Conservation (phyloP, 2,329 filamentous ascomycete genomes). For the Ascochyta koolunga region DNA sequence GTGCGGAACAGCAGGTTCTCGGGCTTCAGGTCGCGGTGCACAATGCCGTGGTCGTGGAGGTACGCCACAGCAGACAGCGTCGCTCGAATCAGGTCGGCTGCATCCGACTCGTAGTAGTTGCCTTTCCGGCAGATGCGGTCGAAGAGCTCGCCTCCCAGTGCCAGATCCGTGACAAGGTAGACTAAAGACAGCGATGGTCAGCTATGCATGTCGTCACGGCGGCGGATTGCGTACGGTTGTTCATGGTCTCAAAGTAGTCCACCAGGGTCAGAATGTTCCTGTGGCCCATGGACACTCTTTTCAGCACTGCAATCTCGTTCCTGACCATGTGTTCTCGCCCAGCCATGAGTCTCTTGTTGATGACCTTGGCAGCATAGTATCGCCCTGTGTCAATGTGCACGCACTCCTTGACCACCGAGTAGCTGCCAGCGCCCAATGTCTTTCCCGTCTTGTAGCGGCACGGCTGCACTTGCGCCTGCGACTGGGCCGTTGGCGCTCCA, state of each 20-base stretch:
- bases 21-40: constrained; percentile 96
- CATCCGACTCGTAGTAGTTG: constrained; percentile 97
- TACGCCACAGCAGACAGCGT: constrained; percentile 98
- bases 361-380: constrained; percentile 98
- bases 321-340: constrained; percentile 97
- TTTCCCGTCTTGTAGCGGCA: constrained; percentile 99
- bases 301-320: constrained; percentile 97
- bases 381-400: constrained; percentile 97
- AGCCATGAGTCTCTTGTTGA: constrained; percentile 98
- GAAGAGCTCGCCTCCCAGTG: constrained; percentile 94
- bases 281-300: constrained; percentile 98
- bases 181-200: constrained; percentile 55
- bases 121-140: constrained; percentile 98
- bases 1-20: constrained; percentile 97
- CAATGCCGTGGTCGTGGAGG: constrained; percentile 97
- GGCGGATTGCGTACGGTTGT: constrained; percentile 71
- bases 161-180: constrained; percentile 96
- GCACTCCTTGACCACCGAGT: constrained; percentile 98
- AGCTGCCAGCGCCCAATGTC: constrained; percentile 93
- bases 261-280: constrained; percentile 97
- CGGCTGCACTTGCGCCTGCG: constrained; percentile 74
- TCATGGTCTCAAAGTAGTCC: constrained; percentile 99
- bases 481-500: constrained; percentile 38
- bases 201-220: not conserved
- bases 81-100: constrained; percentile 90